Conservation (phyloP, 139 green algal species). For the Chlamydomonas urium region DNA sequence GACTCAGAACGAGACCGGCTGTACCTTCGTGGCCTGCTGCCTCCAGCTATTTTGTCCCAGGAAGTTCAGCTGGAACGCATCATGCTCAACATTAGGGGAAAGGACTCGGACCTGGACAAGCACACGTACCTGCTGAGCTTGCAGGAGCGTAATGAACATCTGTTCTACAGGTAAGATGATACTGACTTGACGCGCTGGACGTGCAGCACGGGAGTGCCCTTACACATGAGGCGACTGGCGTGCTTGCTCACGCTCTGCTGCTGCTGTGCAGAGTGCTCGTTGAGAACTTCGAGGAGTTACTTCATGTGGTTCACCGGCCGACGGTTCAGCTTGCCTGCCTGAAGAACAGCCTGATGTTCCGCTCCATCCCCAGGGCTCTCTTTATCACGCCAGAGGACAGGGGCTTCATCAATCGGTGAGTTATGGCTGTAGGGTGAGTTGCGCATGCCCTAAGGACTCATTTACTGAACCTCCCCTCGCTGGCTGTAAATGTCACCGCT, state of each 20-base stretch:
- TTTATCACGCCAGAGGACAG: conserved; percentile 81
- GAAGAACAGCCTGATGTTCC: conserved; percentile 34
- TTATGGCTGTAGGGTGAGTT: no score
- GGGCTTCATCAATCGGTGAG: no score
- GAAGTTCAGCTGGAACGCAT: conserved; percentile 75
- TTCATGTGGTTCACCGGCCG: conserved; percentile 69
- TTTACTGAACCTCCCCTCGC: no score
- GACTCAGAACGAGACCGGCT: conserved; percentile 75
- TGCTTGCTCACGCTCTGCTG: no score
- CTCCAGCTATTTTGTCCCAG: conserved; percentile 72
- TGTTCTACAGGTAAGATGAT: conserved; percentile 79
- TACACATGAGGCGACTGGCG: no score
- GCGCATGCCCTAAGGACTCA: no score
- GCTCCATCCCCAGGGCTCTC: conserved; percentile 66
- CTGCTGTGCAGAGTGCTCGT: conserved; percentile 67
- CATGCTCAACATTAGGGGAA: conserved; percentile 77
- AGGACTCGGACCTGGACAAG: conserved; percentile 63
- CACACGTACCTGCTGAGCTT: conserved; percentile 72
- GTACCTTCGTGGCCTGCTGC: conserved; percentile 83
- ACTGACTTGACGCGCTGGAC: no score
- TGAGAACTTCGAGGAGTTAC: conserved; percentile 81
- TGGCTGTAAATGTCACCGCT: no score
- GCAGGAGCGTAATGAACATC: conserved; percentile 81
- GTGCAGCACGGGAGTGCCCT: no score
- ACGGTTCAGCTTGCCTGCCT: conserved; percentile 67